Base-by-base conservation (phyloP, 2,329 filamentous ascomycete species). In the Clarireedia homoeocarpa region DNA sequence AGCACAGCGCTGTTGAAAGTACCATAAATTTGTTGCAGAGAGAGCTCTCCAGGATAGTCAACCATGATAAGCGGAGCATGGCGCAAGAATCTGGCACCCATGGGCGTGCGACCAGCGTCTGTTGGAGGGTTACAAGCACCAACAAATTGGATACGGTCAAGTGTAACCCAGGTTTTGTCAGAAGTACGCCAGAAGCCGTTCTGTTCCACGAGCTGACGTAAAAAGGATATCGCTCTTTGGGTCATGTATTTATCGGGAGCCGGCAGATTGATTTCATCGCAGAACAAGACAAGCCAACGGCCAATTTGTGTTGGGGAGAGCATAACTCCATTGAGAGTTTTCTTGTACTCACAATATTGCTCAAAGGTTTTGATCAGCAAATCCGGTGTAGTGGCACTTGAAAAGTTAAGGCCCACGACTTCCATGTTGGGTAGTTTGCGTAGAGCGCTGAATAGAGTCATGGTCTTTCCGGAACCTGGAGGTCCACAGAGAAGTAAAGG, bases 41-140 rank as follows among this genome's bases (percentile, higher is more conserved):
- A 99, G 45, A 91, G 78, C 74, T 99, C 91, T 66, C 95, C 94
- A 59, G 94, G 94, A 68, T 99, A 99, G 69, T 99, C 94, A 44
- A 99, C 95, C 95, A 99, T 99, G 73, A 99, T 88, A 54, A 99
- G 82, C n/a, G 94, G 94, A 15, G 94, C 91, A 71, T 99, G 95
- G 58, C 95, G 85, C 62, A 99, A 79, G 82, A 99, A 99, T 65
- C 94, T 82, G 50, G 90, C 84, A 45, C 90, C 94, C 77, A 99
- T 85, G 0, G 94, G 88, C 12, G 94, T 97, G 80, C 94, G 91
- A 26, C 94, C 94, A 64, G 91, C 91, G 73, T 99, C 95, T 0
- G 94, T 97, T 0, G 94, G 94, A 65, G 94, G 95, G 73, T 99
- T 99, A 71, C 94, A 99, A 67, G 94, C 94, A 65, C 94, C 94